Evolutionary conservation across 2,329 filamentous ascomycete species (phyloP).

Genomic region (Gyromitra esculenta): DNA sequence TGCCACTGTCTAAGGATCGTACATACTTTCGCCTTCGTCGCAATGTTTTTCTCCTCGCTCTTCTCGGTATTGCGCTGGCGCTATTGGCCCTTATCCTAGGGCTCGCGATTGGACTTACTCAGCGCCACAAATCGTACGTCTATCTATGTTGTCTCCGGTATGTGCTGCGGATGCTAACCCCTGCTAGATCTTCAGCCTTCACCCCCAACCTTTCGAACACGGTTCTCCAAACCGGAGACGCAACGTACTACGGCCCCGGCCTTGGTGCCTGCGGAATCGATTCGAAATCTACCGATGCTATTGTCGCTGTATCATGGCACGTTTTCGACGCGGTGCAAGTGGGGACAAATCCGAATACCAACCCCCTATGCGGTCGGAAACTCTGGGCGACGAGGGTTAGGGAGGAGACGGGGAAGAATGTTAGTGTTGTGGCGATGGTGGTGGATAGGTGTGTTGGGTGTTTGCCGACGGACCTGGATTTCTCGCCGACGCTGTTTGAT

Average conservation of each 20-base stretch:
- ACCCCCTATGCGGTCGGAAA: conserved; percentile 73
- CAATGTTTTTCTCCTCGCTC: conserved; percentile 38
- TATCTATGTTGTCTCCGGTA: not conserved
- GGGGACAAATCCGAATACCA: conserved; percentile 69
- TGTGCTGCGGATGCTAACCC: not conserved
- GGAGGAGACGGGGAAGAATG: conserved; percentile 60
- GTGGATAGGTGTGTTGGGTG: conserved; percentile 73
- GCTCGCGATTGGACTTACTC: conserved; percentile 59
- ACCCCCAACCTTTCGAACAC: conserved; percentile 66
- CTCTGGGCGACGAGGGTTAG: conserved; percentile 67
- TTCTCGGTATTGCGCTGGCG: conserved; percentile 33
- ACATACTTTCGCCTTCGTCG: conserved; percentile 53
- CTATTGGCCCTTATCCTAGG: conserved; percentile 60
- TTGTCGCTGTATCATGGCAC: conserved; percentile 74
- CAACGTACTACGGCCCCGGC: conserved; percentile 74
- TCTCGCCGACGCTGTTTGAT: conserved; percentile 64
- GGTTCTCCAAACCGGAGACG: conserved; percentile 69
- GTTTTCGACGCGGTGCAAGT: conserved; percentile 70
- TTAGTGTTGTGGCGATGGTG: conserved; percentile 70
- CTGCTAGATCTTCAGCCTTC: not conserved
- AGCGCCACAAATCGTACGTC: conserved; percentile 58
- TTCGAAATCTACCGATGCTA: conserved; percentile 67
- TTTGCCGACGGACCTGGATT: conserved; percentile 64
- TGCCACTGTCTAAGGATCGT: conserved; percentile 36
- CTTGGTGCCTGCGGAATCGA: conserved; percentile 75